phyloP scores from a whole-genome alignment of 495 filamentous ascomycete genomes.

The Podospora conica region DNA sequence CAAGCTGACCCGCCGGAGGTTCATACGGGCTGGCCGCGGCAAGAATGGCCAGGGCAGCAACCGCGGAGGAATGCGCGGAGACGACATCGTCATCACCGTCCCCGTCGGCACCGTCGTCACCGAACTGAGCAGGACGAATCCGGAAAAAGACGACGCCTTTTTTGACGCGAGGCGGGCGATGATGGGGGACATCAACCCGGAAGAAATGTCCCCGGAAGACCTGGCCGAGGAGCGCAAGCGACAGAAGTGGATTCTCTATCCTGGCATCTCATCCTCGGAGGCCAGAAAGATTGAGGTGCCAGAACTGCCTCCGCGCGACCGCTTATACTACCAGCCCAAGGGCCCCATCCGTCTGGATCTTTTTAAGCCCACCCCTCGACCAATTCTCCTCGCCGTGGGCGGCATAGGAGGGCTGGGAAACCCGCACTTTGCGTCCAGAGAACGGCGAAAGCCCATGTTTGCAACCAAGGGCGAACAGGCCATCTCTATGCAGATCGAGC shows the following conservation, averaged over 20 bases:
- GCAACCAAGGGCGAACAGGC: constrained; percentile 81
- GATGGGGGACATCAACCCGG: not conserved
- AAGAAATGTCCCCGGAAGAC: constrained; percentile 19
- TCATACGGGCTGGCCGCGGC: constrained; percentile 72
- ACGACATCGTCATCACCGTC: constrained; percentile 82
- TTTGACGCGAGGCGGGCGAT: not conserved
- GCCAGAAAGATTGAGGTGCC: constrained; percentile 56
- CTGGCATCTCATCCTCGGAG: constrained; percentile 61
- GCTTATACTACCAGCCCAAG: constrained; percentile 57
- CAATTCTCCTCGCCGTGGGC: constrained; percentile 85
- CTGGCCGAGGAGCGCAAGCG: constrained; percentile 39
- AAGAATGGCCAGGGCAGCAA: constrained; percentile 81
- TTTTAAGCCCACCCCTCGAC: constrained; percentile 68
- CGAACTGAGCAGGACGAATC: constrained; percentile 73
- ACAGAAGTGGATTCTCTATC: constrained; percentile 82
- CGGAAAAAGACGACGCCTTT: constrained; percentile 56
- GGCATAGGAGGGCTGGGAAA: constrained; percentile 88
- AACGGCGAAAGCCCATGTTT: constrained; percentile 67
- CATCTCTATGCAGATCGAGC: constrained; percentile 69
- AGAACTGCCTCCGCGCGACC: constrained; percentile 47
- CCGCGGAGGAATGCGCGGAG: constrained; percentile 71
- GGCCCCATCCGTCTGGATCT: constrained; percentile 77
- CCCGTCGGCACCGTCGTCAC: constrained; percentile 88
- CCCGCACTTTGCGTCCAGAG: constrained; percentile 75
- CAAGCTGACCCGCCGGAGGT: constrained; percentile 73